Percentiles rank a stretch among this genome's conserved stretches.
phyloP scores from a whole-genome alignment of 2,329 filamentous ascomycete genomes.

The Hymenoscyphus albidus region DNA sequence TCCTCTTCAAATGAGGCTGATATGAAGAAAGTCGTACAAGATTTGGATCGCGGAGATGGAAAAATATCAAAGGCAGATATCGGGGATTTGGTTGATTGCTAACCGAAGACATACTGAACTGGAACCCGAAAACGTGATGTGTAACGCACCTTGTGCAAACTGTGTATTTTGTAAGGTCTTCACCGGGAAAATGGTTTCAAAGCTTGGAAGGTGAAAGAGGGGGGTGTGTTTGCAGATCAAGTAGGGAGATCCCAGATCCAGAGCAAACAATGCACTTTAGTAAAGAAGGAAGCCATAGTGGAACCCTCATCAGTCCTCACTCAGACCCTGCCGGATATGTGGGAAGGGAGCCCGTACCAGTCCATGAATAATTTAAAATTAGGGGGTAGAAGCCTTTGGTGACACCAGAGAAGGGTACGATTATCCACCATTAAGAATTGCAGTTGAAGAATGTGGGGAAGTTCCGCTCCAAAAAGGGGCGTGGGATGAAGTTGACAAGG shows the following conservation, averaged over 20 bases:
- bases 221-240: background rate
- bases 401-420: background rate
- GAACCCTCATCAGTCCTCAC: background rate
- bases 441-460: background rate
- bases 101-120: background rate
- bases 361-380: background rate
- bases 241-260: background rate
- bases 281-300: background rate
- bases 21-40: background rate
- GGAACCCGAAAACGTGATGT: background rate
- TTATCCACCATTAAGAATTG: background rate
- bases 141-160: background rate
- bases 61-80: background rate
- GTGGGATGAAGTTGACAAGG: no score
- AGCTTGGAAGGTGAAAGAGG: background rate
- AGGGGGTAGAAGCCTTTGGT: background rate
- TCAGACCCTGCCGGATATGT: background rate
- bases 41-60: background rate
- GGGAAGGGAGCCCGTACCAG: background rate
- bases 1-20: background rate
- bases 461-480: background rate
- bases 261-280: background rate
- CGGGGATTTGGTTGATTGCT: background rate
- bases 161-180: background rate
- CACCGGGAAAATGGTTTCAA: background rate